Evolutionary conservation across 768 basidiomycete genomes (phyloP).

Genomic region (Zangia roseola): DNA sequence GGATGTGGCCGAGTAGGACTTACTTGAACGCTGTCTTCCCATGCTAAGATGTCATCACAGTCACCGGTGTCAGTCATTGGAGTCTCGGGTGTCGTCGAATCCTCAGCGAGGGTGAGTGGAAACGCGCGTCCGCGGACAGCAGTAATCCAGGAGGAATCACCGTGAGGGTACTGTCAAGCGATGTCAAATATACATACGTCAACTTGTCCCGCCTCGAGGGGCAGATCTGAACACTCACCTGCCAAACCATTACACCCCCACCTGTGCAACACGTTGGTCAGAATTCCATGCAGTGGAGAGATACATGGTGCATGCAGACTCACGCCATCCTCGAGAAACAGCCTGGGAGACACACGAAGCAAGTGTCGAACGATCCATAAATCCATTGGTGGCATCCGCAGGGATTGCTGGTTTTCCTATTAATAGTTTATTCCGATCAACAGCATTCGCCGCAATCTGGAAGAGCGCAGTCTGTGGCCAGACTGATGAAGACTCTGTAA

Average conservation of each 20-base stretch:
- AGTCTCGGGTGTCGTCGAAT: too few species aligned
- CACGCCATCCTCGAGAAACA: constrained; percentile 63
- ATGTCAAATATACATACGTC: too few species aligned
- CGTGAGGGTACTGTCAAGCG: too few species aligned
- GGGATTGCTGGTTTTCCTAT: constrained; percentile 68
- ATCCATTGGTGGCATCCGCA: constrained; percentile 54
- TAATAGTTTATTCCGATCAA: constrained; percentile 62
- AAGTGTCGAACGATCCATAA: constrained; percentile 54
- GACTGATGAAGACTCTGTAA: constrained; percentile 37
- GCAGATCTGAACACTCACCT: constrained; percentile 25
- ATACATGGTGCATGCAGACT: constrained; percentile 29
- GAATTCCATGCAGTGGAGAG: not conserved
- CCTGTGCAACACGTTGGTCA: constrained; percentile 22
- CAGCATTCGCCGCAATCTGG: constrained; percentile 51
- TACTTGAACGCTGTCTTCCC: too few species aligned
- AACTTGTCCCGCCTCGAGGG: too few species aligned
- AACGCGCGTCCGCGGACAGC: too few species aligned
- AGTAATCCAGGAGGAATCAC: too few species aligned
- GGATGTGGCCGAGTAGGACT: too few species aligned
- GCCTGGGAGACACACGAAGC: constrained; percentile 63
- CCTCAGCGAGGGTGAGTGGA: too few species aligned
- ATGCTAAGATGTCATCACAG: too few species aligned
- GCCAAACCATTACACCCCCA: constrained; percentile 40
- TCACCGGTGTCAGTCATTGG: too few species aligned
- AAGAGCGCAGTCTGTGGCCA: constrained; percentile 48